These are phyloP conservation scores for Pseudohalonectria lignicola DNA, from an alignment of 2,329 filamentous ascomycete genomes.

Conservation along the genomic window DNA sequence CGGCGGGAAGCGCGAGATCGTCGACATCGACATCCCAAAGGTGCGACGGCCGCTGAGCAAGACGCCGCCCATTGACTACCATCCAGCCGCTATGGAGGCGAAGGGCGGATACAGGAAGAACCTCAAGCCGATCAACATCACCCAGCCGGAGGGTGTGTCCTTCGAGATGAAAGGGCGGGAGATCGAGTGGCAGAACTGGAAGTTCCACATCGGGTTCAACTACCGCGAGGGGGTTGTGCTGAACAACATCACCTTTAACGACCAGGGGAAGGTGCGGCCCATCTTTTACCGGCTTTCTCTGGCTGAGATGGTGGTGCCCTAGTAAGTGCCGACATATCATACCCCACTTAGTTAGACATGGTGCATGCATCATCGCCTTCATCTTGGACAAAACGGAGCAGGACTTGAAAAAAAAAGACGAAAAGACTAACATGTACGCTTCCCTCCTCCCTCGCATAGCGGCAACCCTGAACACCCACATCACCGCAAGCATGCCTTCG, in stretches of 20 bases:
- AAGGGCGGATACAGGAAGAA: constrained; percentile 65
- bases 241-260: constrained; percentile 82
- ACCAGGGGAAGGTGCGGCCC: constrained; percentile 65
- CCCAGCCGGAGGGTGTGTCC: constrained; percentile 70
- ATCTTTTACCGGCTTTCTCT: constrained; percentile 85
- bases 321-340: too few species aligned
- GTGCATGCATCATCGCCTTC: too few species aligned
- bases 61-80: constrained; percentile 67
- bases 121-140: constrained; percentile 65
- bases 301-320: constrained; percentile 90
- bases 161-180: constrained; percentile 66
- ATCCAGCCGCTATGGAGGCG: constrained; percentile 55
- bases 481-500: constrained; percentile 72
- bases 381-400: too few species aligned
- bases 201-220: constrained; percentile 87
- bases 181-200: constrained; percentile 89
- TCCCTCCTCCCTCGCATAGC: constrained; percentile 3
- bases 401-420: too few species aligned
- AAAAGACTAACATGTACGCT: too few species aligned
- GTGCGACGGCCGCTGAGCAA: constrained; percentile 66
- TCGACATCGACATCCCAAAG: constrained; percentile 75
- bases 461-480: constrained; percentile 72
- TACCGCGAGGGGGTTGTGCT: constrained; percentile 86
- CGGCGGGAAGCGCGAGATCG: constrained; percentile 63
- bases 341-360: too few species aligned